phyloP scores from a whole-genome alignment of 2,329 filamentous ascomycete species.

The Paraphoma sp. region DNA sequence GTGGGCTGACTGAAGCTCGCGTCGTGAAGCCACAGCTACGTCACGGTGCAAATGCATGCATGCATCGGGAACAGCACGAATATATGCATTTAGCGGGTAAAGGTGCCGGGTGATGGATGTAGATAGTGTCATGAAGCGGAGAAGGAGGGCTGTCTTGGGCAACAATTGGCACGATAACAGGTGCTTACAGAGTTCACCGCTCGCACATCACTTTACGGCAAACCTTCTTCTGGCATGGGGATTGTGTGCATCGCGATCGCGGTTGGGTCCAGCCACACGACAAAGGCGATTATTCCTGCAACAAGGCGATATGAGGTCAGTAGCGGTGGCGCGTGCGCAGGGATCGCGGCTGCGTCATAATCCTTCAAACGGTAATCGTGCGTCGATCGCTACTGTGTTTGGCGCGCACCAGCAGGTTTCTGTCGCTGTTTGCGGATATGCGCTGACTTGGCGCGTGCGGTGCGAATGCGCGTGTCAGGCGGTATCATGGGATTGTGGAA shows the following conservation, averaged over 20 bases:
- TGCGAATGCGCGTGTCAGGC: background rate
- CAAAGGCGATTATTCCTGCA: conserved; percentile 19
- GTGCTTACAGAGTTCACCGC: too few relatives aligned
- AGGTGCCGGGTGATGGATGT: background rate
- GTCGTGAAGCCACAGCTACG: conserved; percentile 13
- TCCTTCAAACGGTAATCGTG: conserved; percentile 1
- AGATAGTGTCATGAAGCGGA: conserved; percentile 1
- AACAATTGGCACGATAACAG: background rate
- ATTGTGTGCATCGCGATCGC: background rate
- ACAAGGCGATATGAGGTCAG: conserved; percentile 4
- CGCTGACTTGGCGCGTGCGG: background rate
- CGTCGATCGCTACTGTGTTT: conserved; percentile 2
- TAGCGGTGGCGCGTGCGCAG: background rate
- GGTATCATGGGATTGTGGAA: conserved; percentile 4
- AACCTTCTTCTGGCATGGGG: background rate
- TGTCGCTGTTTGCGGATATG: conserved; percentile 7
- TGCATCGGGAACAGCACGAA: background rate
- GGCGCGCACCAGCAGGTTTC: conserved; percentile 16
- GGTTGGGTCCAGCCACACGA: conserved; percentile 2
- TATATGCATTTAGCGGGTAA: background rate
- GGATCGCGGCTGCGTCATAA: background rate
- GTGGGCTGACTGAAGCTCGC: background rate
- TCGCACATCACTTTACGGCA: background rate
- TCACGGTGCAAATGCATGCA: conserved; percentile 3
- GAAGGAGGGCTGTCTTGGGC: conserved; percentile 3